Percentiles rank a stretch among this genome's conserved stretches.
Evolutionary conservation across 2,329 filamentous ascomycete species (phyloP).

Genomic region (Clathrospora elynae): DNA sequence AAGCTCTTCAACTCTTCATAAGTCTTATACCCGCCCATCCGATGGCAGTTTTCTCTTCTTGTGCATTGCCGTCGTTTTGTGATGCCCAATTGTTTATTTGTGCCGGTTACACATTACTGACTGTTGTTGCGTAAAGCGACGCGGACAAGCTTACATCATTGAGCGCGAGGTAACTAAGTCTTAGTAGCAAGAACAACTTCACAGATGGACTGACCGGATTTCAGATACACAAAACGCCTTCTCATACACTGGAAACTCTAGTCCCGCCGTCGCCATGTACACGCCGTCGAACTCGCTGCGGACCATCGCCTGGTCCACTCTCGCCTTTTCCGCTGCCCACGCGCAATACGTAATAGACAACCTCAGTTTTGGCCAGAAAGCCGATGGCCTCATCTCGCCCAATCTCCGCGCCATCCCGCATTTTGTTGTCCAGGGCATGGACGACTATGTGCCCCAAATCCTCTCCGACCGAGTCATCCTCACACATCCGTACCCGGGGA

Average conservation of each 20-base stretch:
- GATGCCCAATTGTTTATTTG: constrained; percentile 36
- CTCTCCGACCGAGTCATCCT: constrained; percentile 91
- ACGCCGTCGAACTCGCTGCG: constrained; percentile 48
- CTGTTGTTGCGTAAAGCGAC: constrained; percentile 26
- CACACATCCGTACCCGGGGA: constrained; percentile 85
- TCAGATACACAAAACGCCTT: neutral
- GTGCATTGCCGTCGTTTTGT: constrained; percentile 21
- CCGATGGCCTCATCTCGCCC: constrained; percentile 67
- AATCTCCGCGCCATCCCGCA: constrained; percentile 61
- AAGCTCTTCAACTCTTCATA: constrained; percentile 29
- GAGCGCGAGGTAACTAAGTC: constrained; percentile 20
- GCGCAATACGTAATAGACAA: constrained; percentile 72
- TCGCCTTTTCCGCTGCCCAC: constrained; percentile 57
- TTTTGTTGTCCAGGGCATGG: constrained; percentile 58
- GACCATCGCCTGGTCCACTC: constrained; percentile 48
- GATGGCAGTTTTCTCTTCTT: constrained; percentile 24
- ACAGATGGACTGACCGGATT: neutral
- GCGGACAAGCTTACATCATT: constrained; percentile 19
- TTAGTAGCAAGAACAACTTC: neutral
- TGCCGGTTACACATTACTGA: constrained; percentile 8
- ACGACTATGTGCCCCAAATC: constrained; percentile 62
- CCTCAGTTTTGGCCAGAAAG: constrained; percentile 76
- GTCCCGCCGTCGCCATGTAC: constrained; percentile 35
- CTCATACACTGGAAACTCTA: neutral
- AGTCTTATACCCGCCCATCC: constrained; percentile 28